phyloP scores from a whole-genome alignment of 805 yeast species.

The Dipodascopsis uninucleata region DNA sequence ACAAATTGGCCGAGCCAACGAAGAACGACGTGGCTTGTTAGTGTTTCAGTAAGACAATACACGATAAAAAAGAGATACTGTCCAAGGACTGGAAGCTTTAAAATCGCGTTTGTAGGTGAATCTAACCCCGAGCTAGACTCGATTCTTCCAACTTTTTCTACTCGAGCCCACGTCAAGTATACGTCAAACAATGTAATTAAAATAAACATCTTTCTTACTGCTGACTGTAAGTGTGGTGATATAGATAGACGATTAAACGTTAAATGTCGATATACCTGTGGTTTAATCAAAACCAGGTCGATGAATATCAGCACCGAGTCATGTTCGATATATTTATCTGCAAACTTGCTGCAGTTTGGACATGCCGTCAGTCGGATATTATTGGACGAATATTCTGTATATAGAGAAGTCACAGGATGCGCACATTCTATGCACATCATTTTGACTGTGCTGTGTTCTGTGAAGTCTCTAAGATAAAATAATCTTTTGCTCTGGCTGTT shows the following conservation, averaged over 20 bases:
- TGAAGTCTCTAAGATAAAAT: too few relatives aligned
- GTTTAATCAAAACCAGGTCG: conserved; percentile 76
- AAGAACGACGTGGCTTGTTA: conserved; percentile 37
- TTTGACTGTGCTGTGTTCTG: conserved; percentile 4
- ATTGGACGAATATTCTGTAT: conserved; percentile 66
- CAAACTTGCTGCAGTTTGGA: conserved; percentile 62
- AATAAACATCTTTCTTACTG: conserved; percentile 48
- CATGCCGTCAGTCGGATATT: conserved; percentile 81
- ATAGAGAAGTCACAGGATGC: conserved; percentile 60
- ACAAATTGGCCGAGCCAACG: conserved; percentile 36
- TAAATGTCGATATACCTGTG: conserved; percentile 75
- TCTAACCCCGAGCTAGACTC: too few relatives aligned
- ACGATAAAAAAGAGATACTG: conserved; percentile 41
- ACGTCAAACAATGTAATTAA: conserved; percentile 78
- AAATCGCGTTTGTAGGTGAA: conserved; percentile 26
- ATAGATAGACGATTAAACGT: conserved; percentile 62
- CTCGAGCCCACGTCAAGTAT: conserved; percentile 86
- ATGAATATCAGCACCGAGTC: conserved; percentile 81
- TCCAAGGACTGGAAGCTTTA: conserved; percentile 33
- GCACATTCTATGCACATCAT: conserved; percentile 93
- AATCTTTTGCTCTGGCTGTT: too few relatives aligned
- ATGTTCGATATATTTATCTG: conserved; percentile 87
- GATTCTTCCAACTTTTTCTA: conserved; percentile 52
- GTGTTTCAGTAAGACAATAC: conserved; percentile 38
- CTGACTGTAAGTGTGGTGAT: conserved; percentile 26